Conservation (phyloP, 441 rosid species). For the Euphorbia celastroides region DNA sequence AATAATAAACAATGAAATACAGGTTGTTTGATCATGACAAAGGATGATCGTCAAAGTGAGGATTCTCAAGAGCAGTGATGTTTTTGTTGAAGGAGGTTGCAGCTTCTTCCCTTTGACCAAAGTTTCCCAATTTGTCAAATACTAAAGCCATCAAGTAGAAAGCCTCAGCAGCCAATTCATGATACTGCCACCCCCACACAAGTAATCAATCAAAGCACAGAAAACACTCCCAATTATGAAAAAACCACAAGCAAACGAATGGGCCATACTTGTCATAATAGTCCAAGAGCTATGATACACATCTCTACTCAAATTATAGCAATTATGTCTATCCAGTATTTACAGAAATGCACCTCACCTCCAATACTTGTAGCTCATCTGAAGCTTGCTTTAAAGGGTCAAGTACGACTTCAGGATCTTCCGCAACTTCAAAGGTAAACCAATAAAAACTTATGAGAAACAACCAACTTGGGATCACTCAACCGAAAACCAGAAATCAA, state of each 20-base stretch:
- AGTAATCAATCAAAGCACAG: conserved; percentile 7
- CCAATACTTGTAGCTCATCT: conserved; percentile 67
- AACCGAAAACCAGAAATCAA: neutral
- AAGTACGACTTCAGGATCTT: conserved; percentile 57
- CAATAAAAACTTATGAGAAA: conserved; percentile 3
- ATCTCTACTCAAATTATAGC: neutral
- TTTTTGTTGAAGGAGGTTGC: conserved; percentile 71
- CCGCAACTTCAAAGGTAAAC: conserved; percentile 35
- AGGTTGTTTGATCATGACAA: conserved; percentile 1
- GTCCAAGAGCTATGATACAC: neutral
- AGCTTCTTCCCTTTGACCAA: conserved; percentile 71
- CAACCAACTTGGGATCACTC: neutral
- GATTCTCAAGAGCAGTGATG: conserved; percentile 62
- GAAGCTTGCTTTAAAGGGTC: conserved; percentile 83
- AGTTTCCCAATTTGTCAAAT: conserved; percentile 52
- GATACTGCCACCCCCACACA: conserved; percentile 66
- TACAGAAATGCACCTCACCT: conserved; percentile 40
- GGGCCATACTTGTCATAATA: too few relatives aligned
- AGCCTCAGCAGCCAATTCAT: conserved; percentile 88
- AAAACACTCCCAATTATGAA: neutral
- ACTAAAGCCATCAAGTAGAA: conserved; percentile 69
- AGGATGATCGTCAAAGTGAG: conserved; percentile 42
- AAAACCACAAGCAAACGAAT: neutral
- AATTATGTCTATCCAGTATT: neutral
- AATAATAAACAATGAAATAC: neutral